Evolutionary conservation across 108 stramenopile species (phyloP), one percentile per base, ranked within the genome.

Genomic region (Cafeteria roenbergensis): DNA sequence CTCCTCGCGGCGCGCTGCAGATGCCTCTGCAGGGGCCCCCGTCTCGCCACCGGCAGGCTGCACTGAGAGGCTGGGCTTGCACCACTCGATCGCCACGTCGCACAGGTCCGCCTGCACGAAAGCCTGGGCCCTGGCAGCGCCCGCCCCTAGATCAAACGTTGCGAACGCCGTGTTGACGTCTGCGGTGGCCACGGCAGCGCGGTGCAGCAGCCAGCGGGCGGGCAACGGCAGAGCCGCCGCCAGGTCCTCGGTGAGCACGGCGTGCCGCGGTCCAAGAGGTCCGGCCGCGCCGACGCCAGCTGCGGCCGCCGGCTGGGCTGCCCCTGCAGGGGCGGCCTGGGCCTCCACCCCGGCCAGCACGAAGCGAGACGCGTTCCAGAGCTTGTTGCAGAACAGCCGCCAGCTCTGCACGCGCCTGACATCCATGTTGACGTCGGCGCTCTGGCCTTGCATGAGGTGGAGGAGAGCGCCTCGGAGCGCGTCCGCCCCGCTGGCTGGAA

Each of bases 81-180:
- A 85, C 64, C 87, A 85, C 76, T 97, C 92, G 65, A 92, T 83
- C 69, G 91, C 95, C 91, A 94, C 95, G 71, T 95, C 97, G 27
- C 94, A 93, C 64, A 85, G 90, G 70, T 95, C 90, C 78, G 93
- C 90, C 90, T 90, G 93, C 48, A 94, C 69, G 70, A 94, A 99
- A 71, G 91, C 88, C 70, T 94, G 75, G 28, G 72, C 52, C n/a
- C 67, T 34, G 3, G 35, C 38, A 4, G 75, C 76, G 21, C 66
- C 64, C 28, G 75, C 75, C 24, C 70, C 74, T 34, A 81, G 33
- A 62, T 74, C 35, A 55, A 63, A 69, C 25, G 12, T 34, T 12
- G 31, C 56, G 20, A 60, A 17, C 20, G 33, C 12, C 1, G 6
- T 28, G 37, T 68, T 34, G 14, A 28, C 52, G 9, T 58, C 58